Evolutionary conservation across 2,329 filamentous ascomycete genomes (phyloP).

Genomic region (Fusarium pininemorale): DNA sequence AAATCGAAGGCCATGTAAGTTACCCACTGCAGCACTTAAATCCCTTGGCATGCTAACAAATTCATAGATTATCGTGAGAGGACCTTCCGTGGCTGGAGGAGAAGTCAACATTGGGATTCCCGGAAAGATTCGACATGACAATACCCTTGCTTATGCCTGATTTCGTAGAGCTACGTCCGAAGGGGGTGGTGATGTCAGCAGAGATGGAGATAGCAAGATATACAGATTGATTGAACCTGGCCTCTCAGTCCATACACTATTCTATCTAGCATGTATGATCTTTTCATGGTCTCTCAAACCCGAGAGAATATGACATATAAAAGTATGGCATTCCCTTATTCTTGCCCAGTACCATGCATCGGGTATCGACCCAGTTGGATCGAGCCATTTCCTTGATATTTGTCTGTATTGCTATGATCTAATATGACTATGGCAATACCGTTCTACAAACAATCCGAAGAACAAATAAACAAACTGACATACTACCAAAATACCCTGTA

Average conservation of each 20-base stretch:
- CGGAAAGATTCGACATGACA: constrained; percentile 74
- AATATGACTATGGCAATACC: background rate
- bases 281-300: background rate
- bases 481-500: background rate
- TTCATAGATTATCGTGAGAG: constrained; percentile 72
- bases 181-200: background rate
- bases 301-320: too few relatives aligned
- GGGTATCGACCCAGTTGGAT: background rate
- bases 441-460: background rate
- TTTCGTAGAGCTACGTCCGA: background rate
- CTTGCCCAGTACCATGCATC: background rate
- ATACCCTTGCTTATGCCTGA: constrained; percentile 71
- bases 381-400: too few relatives aligned
- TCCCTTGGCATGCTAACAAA: constrained; percentile 13
- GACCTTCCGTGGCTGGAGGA: constrained; percentile 76
- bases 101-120: constrained; percentile 71
- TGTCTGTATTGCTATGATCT: background rate
- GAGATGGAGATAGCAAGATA: background rate
- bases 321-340: background rate
- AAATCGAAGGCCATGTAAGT: constrained; percentile 70
- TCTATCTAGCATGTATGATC: background rate
- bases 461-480: too few relatives aligned
- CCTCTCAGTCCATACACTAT: background rate
- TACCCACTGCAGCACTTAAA: background rate
- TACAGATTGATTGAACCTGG: background rate